Base-by-base conservation (phyloP, 192 early-diverging fungal species). In the Mortierella hygrophila region DNA sequence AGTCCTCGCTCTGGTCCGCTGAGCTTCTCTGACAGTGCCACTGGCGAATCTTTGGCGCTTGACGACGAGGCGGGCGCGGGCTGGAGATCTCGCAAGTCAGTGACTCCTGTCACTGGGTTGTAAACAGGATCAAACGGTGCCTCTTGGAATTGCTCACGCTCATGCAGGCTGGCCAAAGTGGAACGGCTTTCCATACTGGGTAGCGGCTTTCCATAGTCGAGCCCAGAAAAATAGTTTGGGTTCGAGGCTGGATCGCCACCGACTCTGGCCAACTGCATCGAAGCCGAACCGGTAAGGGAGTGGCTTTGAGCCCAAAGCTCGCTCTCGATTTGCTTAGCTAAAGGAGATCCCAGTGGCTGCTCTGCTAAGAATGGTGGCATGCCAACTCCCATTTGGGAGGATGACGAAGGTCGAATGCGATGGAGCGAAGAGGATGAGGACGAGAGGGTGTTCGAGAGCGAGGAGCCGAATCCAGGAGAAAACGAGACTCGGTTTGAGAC, bases 401-500 rank as follows among this genome's bases (percentile, higher is more conserved):
- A 78, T 3, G 77, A 78, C 0, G 77, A 71, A 6, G 69, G 68
- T 10, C 74, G 73, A 10, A 55, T 41, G 15, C 70, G 72, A 60
- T 83, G 82, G 41, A 79, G 71, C 1, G 84, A 78, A 9, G 71
- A 65, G 1, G 78, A 60, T 1, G 84, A 81, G 13, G 60, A 65
- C 5, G 84, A 86, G 1, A 80, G 49, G 13, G 74, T 35, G 60
- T 63, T 63, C 16, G 84, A 81, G 29, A 80, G 72, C 5, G 78
- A 35, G n/a, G 74, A 40, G 0, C 74, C 74, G 11, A 78, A 83
- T 20, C 76, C 75, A 20, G 77, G 83, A 6, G 78, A 74, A 75
- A 86, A 86, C 10, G 84, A 86, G 20, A 86, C 76, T 49, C 84
- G 78, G 40, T 86, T 86, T 0, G 84, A 79, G 11, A 75, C 84